Base-by-base conservation (phyloP, 441 rosid species). In the Gossypium aridum region DNA sequence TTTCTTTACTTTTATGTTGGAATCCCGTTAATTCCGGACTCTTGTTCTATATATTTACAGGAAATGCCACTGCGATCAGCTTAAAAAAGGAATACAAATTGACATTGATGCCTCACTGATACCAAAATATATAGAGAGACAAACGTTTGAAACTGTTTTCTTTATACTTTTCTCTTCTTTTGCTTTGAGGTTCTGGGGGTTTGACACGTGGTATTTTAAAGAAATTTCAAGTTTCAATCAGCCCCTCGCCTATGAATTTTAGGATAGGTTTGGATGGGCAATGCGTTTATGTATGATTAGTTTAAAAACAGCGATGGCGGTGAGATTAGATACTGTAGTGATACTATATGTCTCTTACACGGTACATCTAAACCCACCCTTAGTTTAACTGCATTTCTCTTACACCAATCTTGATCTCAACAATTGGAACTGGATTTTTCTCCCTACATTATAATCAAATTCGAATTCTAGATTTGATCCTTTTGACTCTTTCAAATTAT, bases 261-360 rank as follows among this genome's bases (percentile, higher is more conserved):
- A 1, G 1, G 2, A 0, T 34, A 0, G 0, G 8, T 6, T 31
- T 28, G 4, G 34, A 28, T 28, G 1, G 5, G 0, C 0, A 1
- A 0, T 28, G 1, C 0, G 6, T 4, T 28, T 4, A 28, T 0
- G 0, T 28, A 1, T 0, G 1, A 28, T 28, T 28, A 28, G 0
- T 4, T 0, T 31, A 31, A 31, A 31, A 31, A 31, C 1, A 1
- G 0, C 0, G 0, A 0, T 34, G 0, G 0, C 0, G 2, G 0
- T 34, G 0, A 34, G 0, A 5, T 31, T 31, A 4, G 0, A 31
- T 5, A 31, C 1, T 31, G 7, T 31, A 31, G 0, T 1, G 0
- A 31, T 31, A 4, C 1, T 28, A 28, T 4, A 28, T 28, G 4
- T 28, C 34, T 28, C 34, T 28, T 28, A 4, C 34, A 28, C 6